Percentiles rank a stretch among this genome's conserved stretches.
phyloP scores from a whole-genome alignment of 139 green algal genomes.

The Chlorella sorokiniana region DNA sequence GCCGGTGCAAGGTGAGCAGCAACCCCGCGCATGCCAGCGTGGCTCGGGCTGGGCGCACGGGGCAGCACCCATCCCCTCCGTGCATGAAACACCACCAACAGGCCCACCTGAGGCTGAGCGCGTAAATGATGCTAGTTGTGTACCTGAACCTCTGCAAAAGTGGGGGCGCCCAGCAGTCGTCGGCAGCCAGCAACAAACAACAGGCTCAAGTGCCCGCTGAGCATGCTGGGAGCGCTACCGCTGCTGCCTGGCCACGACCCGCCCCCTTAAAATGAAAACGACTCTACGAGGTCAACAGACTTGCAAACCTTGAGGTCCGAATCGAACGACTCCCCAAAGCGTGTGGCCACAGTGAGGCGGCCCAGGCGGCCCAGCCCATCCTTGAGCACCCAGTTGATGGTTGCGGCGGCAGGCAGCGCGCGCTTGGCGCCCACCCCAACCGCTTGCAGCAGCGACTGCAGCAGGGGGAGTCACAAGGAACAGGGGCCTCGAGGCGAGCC shows the following conservation, averaged over 20 bases:
- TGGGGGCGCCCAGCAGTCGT: not conserved
- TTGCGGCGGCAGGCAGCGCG: conserved; percentile 75
- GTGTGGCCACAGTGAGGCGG: conserved; percentile 75
- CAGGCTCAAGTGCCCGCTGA: too few species aligned
- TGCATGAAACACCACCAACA: not conserved
- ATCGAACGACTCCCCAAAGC: conserved; percentile 83
- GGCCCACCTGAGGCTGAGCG: conserved; percentile 38
- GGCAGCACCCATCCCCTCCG: not conserved
- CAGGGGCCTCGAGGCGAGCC: not conserved
- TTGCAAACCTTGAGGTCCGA: conserved; percentile 83
- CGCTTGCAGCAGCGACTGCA: conserved; percentile 87
- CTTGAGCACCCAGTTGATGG: conserved; percentile 84
- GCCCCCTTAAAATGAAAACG: not conserved
- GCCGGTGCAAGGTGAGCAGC: not conserved
- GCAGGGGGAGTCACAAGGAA: not conserved
- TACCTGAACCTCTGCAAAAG: conserved; percentile 79
- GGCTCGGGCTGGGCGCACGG: too few species aligned
- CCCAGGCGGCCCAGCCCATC: conserved; percentile 80
- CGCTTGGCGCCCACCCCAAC: conserved; percentile 87
- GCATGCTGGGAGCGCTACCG: too few species aligned
- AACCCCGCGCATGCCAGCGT: not conserved
- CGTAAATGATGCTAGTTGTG: conserved; percentile 81
- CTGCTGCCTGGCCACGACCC: too few species aligned
- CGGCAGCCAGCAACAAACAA: too few species aligned
- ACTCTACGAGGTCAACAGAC: not conserved